Evolutionary conservation across 2,329 filamentous ascomycete species (phyloP).

Genomic region (Talaromyces marneffei): DNA sequence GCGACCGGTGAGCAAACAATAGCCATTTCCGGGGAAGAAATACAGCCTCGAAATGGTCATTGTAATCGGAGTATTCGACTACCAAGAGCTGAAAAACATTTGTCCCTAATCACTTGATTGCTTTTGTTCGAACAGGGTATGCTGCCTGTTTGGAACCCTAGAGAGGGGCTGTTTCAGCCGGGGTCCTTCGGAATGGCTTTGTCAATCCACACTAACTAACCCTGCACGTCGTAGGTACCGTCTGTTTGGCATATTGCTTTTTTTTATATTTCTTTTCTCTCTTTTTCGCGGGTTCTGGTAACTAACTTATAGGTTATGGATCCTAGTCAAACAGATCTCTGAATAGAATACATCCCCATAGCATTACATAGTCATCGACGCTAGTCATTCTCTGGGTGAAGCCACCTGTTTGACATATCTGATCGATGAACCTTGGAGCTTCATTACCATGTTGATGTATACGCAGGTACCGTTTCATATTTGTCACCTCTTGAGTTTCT

Average conservation of each 20-base stretch:
- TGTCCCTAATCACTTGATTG: not conserved
- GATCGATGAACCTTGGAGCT: not conserved
- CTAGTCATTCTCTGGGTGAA: not conserved
- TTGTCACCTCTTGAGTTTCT: not conserved
- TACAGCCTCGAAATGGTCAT: not conserved
- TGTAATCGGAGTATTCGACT: conserved; percentile 1
- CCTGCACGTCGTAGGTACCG: not conserved
- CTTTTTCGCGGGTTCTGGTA: not conserved
- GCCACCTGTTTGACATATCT: not conserved
- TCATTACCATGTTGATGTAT: not conserved
- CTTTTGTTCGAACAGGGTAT: not conserved
- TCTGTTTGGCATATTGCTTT: conserved; percentile 8
- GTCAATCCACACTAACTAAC: not conserved
- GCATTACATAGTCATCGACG: not conserved
- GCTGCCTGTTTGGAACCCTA: not conserved
- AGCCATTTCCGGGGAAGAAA: not conserved
- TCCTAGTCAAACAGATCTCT: not conserved
- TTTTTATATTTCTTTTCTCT: not conserved
- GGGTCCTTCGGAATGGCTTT: not conserved
- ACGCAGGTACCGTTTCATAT: conserved; percentile 7
- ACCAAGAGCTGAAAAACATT: not conserved
- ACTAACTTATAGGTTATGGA: too few species aligned
- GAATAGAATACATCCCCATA: not conserved
- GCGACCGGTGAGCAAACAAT: not conserved
- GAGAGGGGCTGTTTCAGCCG: conserved; percentile 1